phyloP scores from a whole-genome alignment of 2,329 filamentous ascomycete genomes.

The Elsinoe ampelina region DNA sequence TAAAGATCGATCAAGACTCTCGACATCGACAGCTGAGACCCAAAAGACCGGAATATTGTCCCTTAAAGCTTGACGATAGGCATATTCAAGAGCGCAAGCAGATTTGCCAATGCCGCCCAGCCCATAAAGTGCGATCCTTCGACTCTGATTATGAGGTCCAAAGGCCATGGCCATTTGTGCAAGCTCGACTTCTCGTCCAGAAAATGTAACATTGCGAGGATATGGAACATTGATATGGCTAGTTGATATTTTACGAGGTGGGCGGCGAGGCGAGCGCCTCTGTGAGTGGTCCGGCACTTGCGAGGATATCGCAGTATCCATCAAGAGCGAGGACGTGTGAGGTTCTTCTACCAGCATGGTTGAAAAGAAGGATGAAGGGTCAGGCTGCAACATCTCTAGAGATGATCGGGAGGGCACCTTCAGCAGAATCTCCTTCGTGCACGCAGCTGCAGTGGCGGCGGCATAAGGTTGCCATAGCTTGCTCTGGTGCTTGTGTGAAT shows the following conservation, averaged over 20 bases:
- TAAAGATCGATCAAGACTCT: neutral
- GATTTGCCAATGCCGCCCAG: neutral
- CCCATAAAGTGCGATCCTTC: neutral
- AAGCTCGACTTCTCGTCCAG: neutral
- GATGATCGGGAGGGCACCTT: neutral
- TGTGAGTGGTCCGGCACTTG: too few species aligned
- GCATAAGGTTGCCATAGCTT: conserved; percentile 13
- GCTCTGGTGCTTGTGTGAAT: conserved; percentile 13
- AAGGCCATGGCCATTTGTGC: neutral
- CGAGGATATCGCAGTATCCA: neutral
- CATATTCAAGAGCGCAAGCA: neutral
- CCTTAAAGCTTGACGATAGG: neutral
- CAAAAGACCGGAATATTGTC: neutral
- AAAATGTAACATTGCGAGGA: neutral
- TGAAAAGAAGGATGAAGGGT: neutral
- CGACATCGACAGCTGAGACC: neutral
- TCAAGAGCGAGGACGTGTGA: neutral
- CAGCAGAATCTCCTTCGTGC: neutral
- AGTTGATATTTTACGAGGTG: neutral
- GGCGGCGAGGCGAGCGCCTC: neutral
- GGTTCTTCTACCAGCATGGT: neutral
- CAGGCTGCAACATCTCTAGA: neutral
- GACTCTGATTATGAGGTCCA: neutral
- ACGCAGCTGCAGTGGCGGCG: conserved; percentile 5
- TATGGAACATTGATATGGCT: neutral